These are phyloP conservation scores for Penicillium crustosum DNA, from an alignment of 2,329 filamentous ascomycete species.

Conservation along the genomic window DNA sequence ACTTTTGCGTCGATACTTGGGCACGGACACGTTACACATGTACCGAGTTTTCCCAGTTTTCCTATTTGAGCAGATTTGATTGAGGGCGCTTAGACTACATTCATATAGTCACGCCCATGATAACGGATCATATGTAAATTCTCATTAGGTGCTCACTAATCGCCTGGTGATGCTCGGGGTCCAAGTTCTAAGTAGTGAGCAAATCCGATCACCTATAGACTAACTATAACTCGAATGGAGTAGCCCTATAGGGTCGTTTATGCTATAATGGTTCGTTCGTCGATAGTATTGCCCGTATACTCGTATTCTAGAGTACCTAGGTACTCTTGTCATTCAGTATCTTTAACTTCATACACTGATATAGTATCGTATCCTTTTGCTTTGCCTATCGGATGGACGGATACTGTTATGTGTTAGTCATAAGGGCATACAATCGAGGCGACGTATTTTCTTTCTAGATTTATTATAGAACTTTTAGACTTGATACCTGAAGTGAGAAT, in stretches of 20 bases:
- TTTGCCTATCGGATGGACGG: background rate
- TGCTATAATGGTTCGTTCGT: background rate
- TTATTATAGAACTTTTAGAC: background rate
- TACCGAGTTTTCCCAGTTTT: background rate
- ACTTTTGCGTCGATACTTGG: background rate
- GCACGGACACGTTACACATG: background rate
- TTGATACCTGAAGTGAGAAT: background rate
- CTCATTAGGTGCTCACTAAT: background rate
- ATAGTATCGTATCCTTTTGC: background rate
- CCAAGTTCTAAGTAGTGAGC: background rate
- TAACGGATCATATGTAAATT: background rate
- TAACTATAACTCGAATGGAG: too few relatives aligned
- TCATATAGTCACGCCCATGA: background rate
- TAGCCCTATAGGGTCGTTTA: background rate
- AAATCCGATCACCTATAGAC: background rate
- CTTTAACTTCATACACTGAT: background rate
- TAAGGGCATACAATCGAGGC: background rate
- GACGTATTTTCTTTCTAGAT: background rate
- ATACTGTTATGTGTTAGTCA: background rate
- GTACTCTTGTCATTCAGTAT: background rate
- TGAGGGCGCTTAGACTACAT: too few relatives aligned
- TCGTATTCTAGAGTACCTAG: background rate
- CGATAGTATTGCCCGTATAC: background rate
- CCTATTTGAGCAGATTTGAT: too few relatives aligned
- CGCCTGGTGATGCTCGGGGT: background rate